Base-by-base conservation (phyloP, 2,329 filamentous ascomycete species). In the Aspergillus sp. region DNA sequence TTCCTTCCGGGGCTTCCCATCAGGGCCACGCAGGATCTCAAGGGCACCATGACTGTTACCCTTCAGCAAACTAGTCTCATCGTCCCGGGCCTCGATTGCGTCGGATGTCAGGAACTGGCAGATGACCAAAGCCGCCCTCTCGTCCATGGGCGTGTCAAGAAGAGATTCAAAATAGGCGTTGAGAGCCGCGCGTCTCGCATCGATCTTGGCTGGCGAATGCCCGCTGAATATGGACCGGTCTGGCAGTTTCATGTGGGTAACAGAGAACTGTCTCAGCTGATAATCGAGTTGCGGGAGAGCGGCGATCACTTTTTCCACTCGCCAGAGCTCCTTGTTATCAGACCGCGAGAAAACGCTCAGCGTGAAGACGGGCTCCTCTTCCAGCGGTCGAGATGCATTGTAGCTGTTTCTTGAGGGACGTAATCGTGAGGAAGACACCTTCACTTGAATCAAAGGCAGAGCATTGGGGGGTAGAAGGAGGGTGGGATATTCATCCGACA, bases 331-430 rank as follows among this genome's bases (percentile, higher is more conserved):
- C 25, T 57, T 54, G 47, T 65, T 64, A 25, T 70, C 65, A 0
- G 86, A 87, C 50, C 92, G 86, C 9, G 88, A 88, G 63, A 91
- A 88, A 32, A 99, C 78, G 16, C 91, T 92, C 49, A 99, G 78
- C 0, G 91, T 96, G 65, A 97, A 97, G 0, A 97, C 93, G 0
- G 92, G 91, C 62, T 97, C 92, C 66, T 96, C 93, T 53, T 97
- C 92, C 17, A 88, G 78, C 56, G 89, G 87, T 47, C 85, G 93
- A 10, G 91, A 78, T 2, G 86, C 89, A 64, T 96, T 78, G 61
- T 94, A 83, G 68, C 92, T 97, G 34, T 91, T 86, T 58, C 93
- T 81, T 0, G 93, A 96, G 13, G 93, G 94, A 66, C 90, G 91
- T 78, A 99, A 86, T n/a, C 94, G 86, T 19, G 94, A 97, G 4